These are phyloP conservation scores for Pulveroboletus sp. DNA, from an alignment of 1,284 basidiomycete species.

Conservation along the genomic window DNA sequence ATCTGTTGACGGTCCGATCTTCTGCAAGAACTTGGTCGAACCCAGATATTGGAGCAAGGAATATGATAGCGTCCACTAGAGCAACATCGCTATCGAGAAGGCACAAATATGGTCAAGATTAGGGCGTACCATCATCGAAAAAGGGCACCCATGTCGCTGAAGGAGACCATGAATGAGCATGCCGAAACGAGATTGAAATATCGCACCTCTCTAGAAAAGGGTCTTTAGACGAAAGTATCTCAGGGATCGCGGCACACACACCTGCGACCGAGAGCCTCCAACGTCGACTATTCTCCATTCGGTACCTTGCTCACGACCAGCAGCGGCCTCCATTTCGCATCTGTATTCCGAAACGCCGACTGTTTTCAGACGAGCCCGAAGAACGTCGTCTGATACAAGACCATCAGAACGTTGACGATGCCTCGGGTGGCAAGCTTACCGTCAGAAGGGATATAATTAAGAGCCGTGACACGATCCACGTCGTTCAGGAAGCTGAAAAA, in stretches of 20 bases:
- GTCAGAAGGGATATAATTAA: constrained; percentile 67
- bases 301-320: constrained; percentile 66
- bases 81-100: constrained; percentile 2
- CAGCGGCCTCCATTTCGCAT: constrained; percentile 73
- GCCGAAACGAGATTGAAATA: background rate
- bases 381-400: constrained; percentile 60
- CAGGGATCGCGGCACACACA: constrained; percentile 36
- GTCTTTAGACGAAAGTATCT: constrained; percentile 12
- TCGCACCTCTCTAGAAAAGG: constrained; percentile 30
- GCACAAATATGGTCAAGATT: background rate
- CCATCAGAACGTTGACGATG: constrained; percentile 6
- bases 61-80: constrained; percentile 73
- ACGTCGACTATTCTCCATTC: constrained; percentile 83
- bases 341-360: constrained; percentile 76
- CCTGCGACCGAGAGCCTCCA: constrained; percentile 74
- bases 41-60: constrained; percentile 76
- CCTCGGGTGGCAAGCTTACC: constrained; percentile 41
- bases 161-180: constrained; percentile 9
- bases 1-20: constrained; percentile 68
- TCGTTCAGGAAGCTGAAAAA: constrained; percentile 66
- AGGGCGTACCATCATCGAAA: constrained; percentile 65
- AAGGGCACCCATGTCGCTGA: constrained; percentile 71
- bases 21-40: constrained; percentile 77
- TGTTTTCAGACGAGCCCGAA: constrained; percentile 73
- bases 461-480: constrained; percentile 62